A percentile compares a stretch with the other conserved stretches of the same genome.
These are phyloP conservation scores for Diutina mesorugosa DNA, from an alignment of 1,139 yeast genomes.

Conservation along the genomic window DNA sequence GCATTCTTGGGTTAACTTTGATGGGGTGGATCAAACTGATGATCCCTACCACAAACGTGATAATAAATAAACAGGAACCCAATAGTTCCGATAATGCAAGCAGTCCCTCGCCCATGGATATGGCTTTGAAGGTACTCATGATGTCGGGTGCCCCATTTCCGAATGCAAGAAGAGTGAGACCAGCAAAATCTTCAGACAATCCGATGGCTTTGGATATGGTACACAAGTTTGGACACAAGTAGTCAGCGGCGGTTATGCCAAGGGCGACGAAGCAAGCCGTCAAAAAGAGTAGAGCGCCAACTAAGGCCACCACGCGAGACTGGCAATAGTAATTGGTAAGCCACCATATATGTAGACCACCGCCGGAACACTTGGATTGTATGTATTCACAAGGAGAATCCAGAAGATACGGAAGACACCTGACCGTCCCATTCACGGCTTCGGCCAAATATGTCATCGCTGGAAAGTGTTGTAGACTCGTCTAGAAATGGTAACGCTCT, in stretches of 20 bases:
- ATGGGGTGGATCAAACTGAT: slow-evolving; percentile 64
- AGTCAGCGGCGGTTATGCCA: slow-evolving; percentile 68
- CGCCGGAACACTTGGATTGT: neutral
- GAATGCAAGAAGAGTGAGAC: slow-evolving; percentile 75
- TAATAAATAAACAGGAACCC: slow-evolving; percentile 76
- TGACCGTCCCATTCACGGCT: neutral
- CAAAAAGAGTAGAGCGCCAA: neutral
- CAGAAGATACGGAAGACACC: neutral
- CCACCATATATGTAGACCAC: neutral
- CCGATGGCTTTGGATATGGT: slow-evolving; percentile 46
- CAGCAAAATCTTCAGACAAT: slow-evolving; percentile 70
- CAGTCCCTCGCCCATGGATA: slow-evolving; percentile 52
- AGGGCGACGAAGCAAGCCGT: slow-evolving; percentile 39
- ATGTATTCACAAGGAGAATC: neutral
- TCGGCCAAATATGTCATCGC: neutral
- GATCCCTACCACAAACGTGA: slow-evolving; percentile 62
- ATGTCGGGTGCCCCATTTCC: slow-evolving; percentile 94
- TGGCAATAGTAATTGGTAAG: neutral
- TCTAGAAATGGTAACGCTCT: neutral
- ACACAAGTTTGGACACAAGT: slow-evolving; percentile 60
- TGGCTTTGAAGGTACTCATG: slow-evolving; percentile 71
- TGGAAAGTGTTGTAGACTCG: neutral
- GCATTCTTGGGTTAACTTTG: slow-evolving; percentile 35
- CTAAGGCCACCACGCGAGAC: neutral
- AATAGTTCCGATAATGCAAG: slow-evolving; percentile 80